Conservation (phyloP, 2,329 filamentous ascomycete genomes). For the Aspergillus pseudoglaucus region DNA sequence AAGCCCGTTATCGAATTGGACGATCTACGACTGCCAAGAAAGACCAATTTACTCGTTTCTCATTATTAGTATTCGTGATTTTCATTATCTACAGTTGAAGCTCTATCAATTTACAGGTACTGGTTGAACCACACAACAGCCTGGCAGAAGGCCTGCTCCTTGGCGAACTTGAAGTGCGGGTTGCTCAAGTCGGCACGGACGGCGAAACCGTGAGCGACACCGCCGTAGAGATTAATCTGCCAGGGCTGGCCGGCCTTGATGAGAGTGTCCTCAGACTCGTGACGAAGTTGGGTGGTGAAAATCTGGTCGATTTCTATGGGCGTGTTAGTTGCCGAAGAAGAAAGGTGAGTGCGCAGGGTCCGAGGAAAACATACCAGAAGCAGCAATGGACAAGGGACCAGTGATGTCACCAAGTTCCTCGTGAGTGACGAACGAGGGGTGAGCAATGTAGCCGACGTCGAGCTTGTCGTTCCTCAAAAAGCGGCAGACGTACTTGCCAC, state of each 20-base stretch:
- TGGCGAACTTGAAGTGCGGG: slow-evolving; percentile 58
- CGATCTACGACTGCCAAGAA: no score
- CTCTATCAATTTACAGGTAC: slow-evolving; percentile 37
- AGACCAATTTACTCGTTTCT: no score
- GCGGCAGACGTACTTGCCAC: slow-evolving; percentile 67
- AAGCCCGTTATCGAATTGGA: no score
- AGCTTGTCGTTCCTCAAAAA: slow-evolving; percentile 58
- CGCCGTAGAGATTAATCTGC: slow-evolving; percentile 70
- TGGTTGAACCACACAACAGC: slow-evolving; percentile 71
- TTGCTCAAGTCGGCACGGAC: slow-evolving; percentile 59
- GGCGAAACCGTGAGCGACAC: slow-evolving; percentile 67
- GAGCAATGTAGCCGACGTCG: slow-evolving; percentile 65
- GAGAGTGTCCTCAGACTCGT: slow-evolving; percentile 60
- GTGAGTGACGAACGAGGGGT: slow-evolving; percentile 67
- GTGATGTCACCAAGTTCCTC: slow-evolving; percentile 60
- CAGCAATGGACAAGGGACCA: slow-evolving; percentile 63
- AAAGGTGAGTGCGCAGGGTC: neutral
- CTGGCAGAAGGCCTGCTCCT: slow-evolving; percentile 75
- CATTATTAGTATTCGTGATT: no score
- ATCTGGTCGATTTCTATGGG: slow-evolving; percentile 55
- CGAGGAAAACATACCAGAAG: slow-evolving; percentile 33
- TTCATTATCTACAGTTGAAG: neutral
- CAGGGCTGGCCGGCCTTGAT: slow-evolving; percentile 54
- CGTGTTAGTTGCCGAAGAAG: neutral
- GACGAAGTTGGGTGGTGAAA: slow-evolving; percentile 58